These are phyloP conservation scores for Smithsoniella earleae DNA, from an alignment of 163 green algal genomes.

Conservation along the genomic window DNA sequence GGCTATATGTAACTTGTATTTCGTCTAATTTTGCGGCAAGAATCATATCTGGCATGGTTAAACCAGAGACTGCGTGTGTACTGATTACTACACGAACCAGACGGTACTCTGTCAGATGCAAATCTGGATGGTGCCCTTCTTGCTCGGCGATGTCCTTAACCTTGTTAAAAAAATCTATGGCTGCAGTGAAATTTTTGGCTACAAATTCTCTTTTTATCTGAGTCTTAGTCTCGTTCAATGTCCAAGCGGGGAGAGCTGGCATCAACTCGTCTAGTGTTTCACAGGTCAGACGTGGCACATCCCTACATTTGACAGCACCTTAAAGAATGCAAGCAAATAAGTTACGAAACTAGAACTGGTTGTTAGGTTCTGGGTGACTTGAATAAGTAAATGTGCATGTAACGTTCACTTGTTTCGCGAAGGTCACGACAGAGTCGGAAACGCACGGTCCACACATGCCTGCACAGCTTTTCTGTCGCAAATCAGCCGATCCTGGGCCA, in stretches of 20 bases:
- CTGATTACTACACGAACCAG: constrained; percentile 56
- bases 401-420: no score
- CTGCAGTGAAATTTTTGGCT: constrained; percentile 64
- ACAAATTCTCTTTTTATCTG: constrained; percentile 46
- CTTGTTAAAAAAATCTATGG: constrained; percentile 59
- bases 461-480: constrained; percentile 2
- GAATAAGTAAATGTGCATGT: no score
- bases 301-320: constrained; percentile 35
- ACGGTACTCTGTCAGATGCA: constrained; percentile 65
- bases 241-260: constrained; percentile 49
- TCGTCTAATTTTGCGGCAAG: constrained; percentile 78
- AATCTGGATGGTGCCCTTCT: constrained; percentile 71
- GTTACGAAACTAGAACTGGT: background rate
- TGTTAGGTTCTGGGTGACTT: no score
- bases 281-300: constrained; percentile 45
- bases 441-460: background rate
- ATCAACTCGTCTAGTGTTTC: constrained; percentile 45
- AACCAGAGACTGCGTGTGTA: constrained; percentile 62
- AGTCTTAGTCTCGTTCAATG: constrained; percentile 35
- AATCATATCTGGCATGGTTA: constrained; percentile 82
- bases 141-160: constrained; percentile 61
- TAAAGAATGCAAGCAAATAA: background rate
- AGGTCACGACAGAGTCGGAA: no score
- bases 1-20: constrained; percentile 35
- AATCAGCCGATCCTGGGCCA: background rate